Evolutionary conservation across 208 protist species (phyloP).

Genomic region (Plasmodiophora brassicae): DNA sequence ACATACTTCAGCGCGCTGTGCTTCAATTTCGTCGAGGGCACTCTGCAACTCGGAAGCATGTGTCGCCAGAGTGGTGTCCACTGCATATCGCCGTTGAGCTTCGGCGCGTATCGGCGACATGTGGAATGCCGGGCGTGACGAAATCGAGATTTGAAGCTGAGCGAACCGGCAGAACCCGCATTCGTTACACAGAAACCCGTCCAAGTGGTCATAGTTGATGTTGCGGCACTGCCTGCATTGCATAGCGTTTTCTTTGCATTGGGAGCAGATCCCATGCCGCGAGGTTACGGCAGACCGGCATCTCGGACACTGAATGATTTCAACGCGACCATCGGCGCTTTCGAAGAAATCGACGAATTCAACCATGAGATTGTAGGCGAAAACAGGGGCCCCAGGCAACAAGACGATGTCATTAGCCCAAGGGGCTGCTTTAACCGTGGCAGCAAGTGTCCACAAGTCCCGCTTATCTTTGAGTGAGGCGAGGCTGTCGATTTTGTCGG

Average conservation of each 20-base stretch:
- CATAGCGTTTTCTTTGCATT: conserved; percentile 80
- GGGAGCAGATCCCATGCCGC: conserved; percentile 70
- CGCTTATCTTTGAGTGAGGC: conserved; percentile 61
- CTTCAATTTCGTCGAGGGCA: neutral
- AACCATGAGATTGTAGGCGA: conserved; percentile 68
- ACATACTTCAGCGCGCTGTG: neutral
- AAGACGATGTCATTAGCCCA: conserved; percentile 52
- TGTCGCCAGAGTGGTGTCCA: neutral
- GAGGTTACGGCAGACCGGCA: conserved; percentile 64
- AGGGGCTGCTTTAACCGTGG: conserved; percentile 47
- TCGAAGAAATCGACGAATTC: conserved; percentile 70
- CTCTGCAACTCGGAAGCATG: neutral
- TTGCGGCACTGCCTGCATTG: conserved; percentile 80
- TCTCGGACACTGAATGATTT: conserved; percentile 59
- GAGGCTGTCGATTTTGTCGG: conserved; percentile 59
- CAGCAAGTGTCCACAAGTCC: conserved; percentile 60
- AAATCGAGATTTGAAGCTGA: conserved; percentile 66
- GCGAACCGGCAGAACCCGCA: conserved; percentile 75
- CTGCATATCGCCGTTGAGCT: neutral
- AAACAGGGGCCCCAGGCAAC: conserved; percentile 63
- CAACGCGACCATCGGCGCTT: conserved; percentile 37
- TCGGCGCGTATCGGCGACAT: conserved; percentile 36
- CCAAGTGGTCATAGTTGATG: conserved; percentile 82
- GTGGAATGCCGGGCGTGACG: conserved; percentile 44
- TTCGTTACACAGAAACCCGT: conserved; percentile 80